A percentile compares a stretch with the other conserved stretches of the same genome.
phyloP scores from a whole-genome alignment of 2,329 filamentous ascomycete species.

The Geosmithia flava region DNA sequence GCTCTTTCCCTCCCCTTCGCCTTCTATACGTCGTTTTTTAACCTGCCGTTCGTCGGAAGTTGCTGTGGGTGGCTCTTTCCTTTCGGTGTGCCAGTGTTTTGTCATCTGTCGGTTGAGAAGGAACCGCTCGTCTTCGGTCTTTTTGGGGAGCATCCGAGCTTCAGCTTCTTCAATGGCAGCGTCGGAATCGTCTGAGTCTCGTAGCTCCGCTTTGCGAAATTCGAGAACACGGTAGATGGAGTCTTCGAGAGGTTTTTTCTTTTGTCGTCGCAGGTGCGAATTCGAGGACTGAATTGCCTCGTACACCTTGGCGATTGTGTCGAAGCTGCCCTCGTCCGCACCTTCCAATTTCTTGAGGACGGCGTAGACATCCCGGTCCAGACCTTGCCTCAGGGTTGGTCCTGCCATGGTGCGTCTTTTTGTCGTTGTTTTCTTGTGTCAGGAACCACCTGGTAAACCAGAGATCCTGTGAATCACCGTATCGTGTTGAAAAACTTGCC shows the following conservation, averaged over 20 bases:
- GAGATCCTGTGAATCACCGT: too few relatives aligned
- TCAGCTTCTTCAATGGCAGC: constrained; percentile 32
- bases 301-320: constrained; percentile 52
- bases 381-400: constrained; percentile 5
- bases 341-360: constrained; percentile 67
- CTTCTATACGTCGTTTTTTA: constrained; percentile 19
- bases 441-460: too few relatives aligned
- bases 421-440: background rate
- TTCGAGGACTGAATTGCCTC: constrained; percentile 76
- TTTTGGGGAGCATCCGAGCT: constrained; percentile 5
- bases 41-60: constrained; percentile 12
- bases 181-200: constrained; percentile 38
- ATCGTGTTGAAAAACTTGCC: too few relatives aligned
- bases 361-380: constrained; percentile 67
- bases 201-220: constrained; percentile 54
- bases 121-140: constrained; percentile 21
- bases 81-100: constrained; percentile 21
- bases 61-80: background rate
- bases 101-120: constrained; percentile 28
- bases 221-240: constrained; percentile 73
- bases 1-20: background rate
- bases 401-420: background rate
- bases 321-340: constrained; percentile 27
- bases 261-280: constrained; percentile 70
- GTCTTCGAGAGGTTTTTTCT: constrained; percentile 72